A percentile compares a stretch with the other conserved stretches of the same genome.
These are phyloP conservation scores for Hypericum perforatum DNA, from an alignment of 345 rosid genomes.

Conservation along the genomic window DNA sequence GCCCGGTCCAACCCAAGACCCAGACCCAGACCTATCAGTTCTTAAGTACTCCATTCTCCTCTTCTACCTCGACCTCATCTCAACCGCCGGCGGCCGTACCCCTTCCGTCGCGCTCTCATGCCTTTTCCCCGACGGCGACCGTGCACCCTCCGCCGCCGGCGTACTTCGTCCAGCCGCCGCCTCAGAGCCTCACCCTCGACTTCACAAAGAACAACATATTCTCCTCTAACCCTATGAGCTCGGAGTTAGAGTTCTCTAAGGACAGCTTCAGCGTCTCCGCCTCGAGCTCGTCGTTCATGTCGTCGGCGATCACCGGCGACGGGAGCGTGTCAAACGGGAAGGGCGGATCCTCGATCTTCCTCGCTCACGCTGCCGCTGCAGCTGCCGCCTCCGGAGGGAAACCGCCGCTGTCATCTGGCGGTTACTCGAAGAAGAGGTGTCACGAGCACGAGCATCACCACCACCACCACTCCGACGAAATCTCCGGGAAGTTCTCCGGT, in stretches of 20 bases:
- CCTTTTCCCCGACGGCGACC: background rate
- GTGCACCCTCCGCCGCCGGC: conserved; percentile 3
- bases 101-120: conserved; percentile 5
- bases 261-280: conserved; percentile 63
- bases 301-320: conserved; percentile 83
- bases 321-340: conserved; percentile 88
- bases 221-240: conserved; percentile 27
- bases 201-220: conserved; percentile 55
- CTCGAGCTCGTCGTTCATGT: conserved; percentile 78
- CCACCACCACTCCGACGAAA: conserved; percentile 28
- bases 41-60: conserved; percentile 12
- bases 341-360: conserved; percentile 53
- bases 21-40: too few species aligned
- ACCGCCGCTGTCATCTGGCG: conserved; percentile 58
- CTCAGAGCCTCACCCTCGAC: conserved; percentile 68
- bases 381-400: conserved; percentile 42
- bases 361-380: conserved; percentile 17
- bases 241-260: conserved; percentile 54
- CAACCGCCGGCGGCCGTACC: conserved; percentile 12
- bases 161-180: conserved; percentile 4
- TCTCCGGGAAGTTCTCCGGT: conserved; percentile 57
- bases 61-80: conserved; percentile 20
- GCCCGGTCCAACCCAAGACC: conserved; percentile 28
- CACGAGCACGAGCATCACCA: conserved; percentile 39
- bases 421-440: conserved; percentile 50